phyloP scores from a whole-genome alignment of 164 flowering plant species.

The Cinnamomum chago region DNA sequence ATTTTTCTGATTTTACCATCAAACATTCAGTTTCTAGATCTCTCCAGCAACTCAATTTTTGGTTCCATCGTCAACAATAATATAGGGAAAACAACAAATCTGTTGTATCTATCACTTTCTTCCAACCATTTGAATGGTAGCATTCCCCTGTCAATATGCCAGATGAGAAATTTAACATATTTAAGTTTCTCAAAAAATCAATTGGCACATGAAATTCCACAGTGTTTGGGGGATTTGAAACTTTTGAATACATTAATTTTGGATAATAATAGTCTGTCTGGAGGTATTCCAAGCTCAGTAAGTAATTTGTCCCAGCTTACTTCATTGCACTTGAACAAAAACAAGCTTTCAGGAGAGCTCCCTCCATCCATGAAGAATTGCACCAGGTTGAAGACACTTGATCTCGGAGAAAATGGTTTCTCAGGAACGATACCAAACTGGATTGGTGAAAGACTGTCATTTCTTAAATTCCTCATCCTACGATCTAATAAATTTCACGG shows the following conservation, averaged over 20 bases:
- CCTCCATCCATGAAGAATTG: slow-evolving; percentile 2
- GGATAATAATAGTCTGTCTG: neutral
- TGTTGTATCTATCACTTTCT: too few relatives aligned
- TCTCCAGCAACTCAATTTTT: neutral
- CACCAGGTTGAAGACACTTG: neutral
- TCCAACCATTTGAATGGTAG: neutral
- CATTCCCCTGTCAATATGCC: neutral
- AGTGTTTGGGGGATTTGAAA: neutral
- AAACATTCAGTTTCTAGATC: neutral
- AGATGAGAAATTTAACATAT: neutral
- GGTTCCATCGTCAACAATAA: too few relatives aligned
- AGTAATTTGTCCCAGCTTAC: neutral
- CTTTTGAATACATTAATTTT: neutral
- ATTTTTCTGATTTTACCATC: neutral
- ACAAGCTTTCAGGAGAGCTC: neutral
- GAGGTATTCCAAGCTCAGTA: neutral
- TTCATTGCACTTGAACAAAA: neutral
- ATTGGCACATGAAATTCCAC: neutral
- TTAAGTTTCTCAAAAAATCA: neutral
- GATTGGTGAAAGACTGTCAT: neutral
- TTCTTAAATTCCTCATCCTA: neutral
- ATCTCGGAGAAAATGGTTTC: neutral
- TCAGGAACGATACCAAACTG: slow-evolving; percentile 1
- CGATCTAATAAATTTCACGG: slow-evolving; percentile 2
- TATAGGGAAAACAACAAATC: too few relatives aligned